Evolutionary conservation across 306 rosid species (phyloP).

Genomic region (Medicago lupulina): DNA sequence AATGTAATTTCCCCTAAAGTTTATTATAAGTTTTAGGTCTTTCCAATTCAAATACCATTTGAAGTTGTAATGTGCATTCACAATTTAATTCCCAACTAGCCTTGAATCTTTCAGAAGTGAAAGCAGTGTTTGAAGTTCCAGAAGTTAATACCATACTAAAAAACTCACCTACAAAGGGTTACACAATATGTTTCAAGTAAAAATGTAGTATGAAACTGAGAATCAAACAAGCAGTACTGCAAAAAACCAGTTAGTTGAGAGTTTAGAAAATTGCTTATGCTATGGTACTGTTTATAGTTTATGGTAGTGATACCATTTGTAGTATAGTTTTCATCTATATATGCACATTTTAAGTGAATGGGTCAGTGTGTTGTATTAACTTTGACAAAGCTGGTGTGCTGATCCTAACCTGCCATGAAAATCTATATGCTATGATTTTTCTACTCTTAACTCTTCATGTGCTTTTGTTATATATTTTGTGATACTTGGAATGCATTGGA

Average conservation of each 20-base stretch:
- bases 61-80: no score
- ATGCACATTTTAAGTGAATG: no score
- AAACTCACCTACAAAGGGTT: slow-evolving; percentile 21
- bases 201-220: slow-evolving; percentile 22
- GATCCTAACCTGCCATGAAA: not conserved
- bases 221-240: slow-evolving; percentile 39
- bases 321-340: no score
- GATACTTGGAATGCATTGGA: not conserved
- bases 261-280: no score
- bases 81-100: not conserved
- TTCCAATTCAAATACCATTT: no score
- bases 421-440: not conserved
- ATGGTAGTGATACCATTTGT: no score
- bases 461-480: not conserved
- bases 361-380: not conserved
- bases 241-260: slow-evolving; percentile 5
- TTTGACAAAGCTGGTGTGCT: not conserved
- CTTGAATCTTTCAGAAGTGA: not conserved
- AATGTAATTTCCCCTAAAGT: no score
- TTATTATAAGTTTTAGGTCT: no score
- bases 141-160: slow-evolving; percentile 27
- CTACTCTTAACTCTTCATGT: not conserved
- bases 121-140: slow-evolving; percentile 17
- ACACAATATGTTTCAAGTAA: slow-evolving; percentile 31
- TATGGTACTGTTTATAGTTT: no score